phyloP scores from a whole-genome alignment of 1,284 basidiomycete genomes.

The Somion occarium region DNA sequence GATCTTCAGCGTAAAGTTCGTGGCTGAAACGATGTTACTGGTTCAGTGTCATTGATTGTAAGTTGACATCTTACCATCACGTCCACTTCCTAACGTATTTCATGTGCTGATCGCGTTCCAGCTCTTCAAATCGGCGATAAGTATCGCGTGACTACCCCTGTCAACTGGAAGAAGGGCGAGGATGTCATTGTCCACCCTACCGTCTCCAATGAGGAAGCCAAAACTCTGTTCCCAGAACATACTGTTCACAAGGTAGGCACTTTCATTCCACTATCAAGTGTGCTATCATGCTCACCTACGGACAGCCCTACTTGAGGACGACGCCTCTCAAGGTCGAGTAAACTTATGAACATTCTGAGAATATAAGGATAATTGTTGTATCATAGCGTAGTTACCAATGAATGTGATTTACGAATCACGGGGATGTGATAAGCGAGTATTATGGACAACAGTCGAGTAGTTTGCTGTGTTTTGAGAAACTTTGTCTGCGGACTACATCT shows the following conservation, averaged over 20 bases:
- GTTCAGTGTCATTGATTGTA: slow-evolving; percentile 61
- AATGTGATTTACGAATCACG: no score
- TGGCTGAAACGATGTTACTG: slow-evolving; percentile 6
- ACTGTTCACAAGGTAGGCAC: slow-evolving; percentile 61
- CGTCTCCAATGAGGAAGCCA: slow-evolving; percentile 85
- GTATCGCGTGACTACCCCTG: slow-evolving; percentile 80
- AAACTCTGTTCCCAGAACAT: slow-evolving; percentile 78
- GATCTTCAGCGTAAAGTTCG: slow-evolving; percentile 8
- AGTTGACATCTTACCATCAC: slow-evolving; percentile 18
- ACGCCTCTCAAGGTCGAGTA: slow-evolving; percentile 55
- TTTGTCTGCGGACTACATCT: no score
- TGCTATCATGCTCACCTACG: neutral
- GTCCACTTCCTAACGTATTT: neutral
- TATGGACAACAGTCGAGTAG: no score
- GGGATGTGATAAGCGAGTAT: no score
- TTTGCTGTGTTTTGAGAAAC: no score
- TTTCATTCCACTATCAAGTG: neutral
- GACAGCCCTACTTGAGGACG: slow-evolving; percentile 72
- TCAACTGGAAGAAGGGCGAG: slow-evolving; percentile 93
- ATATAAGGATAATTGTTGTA: no score
- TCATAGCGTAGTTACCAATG: no score
- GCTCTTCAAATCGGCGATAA: slow-evolving; percentile 94
- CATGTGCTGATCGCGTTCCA: slow-evolving; percentile 15
- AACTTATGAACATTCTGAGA: slow-evolving; percentile 12
- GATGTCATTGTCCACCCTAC: slow-evolving; percentile 95